Evolutionary conservation across 2,329 filamentous ascomycete genomes (phyloP), one percentile per base, ranked within the genome.

Genomic region (Endocalyx cinctus): DNA sequence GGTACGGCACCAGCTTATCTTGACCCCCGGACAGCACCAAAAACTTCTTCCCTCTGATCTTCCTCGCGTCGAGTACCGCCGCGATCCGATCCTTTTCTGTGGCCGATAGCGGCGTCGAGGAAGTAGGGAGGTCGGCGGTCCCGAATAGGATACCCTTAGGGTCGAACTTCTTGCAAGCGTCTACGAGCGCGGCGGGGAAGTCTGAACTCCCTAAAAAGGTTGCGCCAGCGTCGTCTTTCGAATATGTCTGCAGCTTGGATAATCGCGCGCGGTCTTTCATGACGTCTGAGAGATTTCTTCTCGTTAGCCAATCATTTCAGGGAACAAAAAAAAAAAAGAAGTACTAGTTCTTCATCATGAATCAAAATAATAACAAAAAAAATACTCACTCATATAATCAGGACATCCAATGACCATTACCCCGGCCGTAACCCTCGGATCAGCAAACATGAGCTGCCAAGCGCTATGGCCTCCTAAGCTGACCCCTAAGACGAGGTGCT

Each of bases 361-460:
- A n/a, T n/a, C n/a, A n/a, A n/a, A n/a, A n/a, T n/a, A n/a, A n/a
- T n/a, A n/a, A n/a, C n/a, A n/a, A n/a, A n/a, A n/a, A n/a, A n/a
- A n/a, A 14, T 17, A 49, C 57, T 63, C 48, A 78, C 84, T 70
- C 43, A 81, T 77, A 50, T 86, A 95, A 60, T 98, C 90, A 1
- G 89, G 87, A 58, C 88, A 95, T 2, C 90, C 92, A 33, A 97
- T 85, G 16, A 95, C 73, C 3, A 85, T 71, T 6, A 94, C 79
- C 1, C 77, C 88, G 0, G 84, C 81, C n/a, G 72, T 81, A 35
- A 97, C 74, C 43, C 88, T 74, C 13, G 81, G 77, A 39, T 97
- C 89, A 23, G 78, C 74, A 28, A 96, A 74, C 38, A 95, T 62
- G 17, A 79, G 73, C 54, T 94, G 84, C 88, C 90, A 97, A 2